phyloP scores from a whole-genome alignment of 306 rosid species.

The Malus domestica region ASM211411v1 NC_041794.1:17162001-17162500 shows the following conservation, averaged over 20 bases:
- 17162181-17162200: constrained; percentile 88
- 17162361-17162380: constrained; percentile 47
- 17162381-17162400: constrained; percentile 42
- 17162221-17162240: constrained; percentile 92
- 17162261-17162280: constrained; percentile 73
- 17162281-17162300: constrained; percentile 38
- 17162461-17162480: constrained; percentile 62
- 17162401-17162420: constrained; percentile 70
- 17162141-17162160: constrained; percentile 72
- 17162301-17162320: constrained; percentile 7
- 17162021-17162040: constrained; percentile 77
- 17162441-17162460: constrained; percentile 36
- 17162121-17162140: constrained; percentile 85
- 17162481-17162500: constrained; percentile 89
- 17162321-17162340: constrained; percentile 28
- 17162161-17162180: constrained; percentile 89
- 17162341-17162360: constrained; percentile 12
- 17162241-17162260: constrained; percentile 97
- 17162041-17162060: constrained; percentile 72
- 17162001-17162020: constrained; percentile 88
- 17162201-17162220: constrained; percentile 90
- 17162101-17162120: constrained; percentile 88
- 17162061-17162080: constrained; percentile 87
- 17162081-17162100: constrained; percentile 84
- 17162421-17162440: constrained; percentile 60